Evolutionary conservation across 345 rosid species (phyloP).

Genomic region (Eucalyptus victrix): DNA sequence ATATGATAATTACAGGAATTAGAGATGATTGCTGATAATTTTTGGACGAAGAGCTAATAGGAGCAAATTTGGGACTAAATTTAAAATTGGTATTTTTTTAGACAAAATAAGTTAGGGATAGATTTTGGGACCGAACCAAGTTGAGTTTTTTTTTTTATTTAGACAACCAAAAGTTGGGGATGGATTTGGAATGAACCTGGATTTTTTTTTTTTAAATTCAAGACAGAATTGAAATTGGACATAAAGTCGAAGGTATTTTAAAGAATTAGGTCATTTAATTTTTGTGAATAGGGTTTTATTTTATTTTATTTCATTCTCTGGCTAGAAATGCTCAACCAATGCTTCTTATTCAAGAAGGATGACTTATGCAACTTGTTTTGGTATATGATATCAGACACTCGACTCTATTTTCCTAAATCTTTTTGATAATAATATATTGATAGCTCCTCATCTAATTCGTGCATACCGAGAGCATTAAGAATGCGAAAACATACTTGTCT

Average conservation of each 20-base stretch:
- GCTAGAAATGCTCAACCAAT: neutral
- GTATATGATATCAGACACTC: neutral
- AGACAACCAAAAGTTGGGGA: neutral
- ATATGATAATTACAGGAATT: neutral
- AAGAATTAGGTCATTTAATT: neutral
- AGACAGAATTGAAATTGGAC: neutral
- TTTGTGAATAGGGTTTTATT: neutral
- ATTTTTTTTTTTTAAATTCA: neutral
- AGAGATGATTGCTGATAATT: neutral
- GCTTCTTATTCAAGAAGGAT: neutral
- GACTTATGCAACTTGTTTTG: neutral
- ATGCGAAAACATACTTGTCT: neutral
- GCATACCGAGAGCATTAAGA: neutral
- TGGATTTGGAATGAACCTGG: neutral
- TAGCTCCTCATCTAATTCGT: neutral
- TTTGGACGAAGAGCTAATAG: neutral
- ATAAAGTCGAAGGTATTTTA: accelerated
- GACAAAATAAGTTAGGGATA: neutral
- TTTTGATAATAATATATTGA: neutral
- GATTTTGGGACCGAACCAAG: neutral
- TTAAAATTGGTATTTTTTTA: neutral
- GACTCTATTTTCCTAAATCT: neutral
- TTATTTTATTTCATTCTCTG: neutral
- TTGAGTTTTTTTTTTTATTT: neutral
- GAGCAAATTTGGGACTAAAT: neutral